Evolutionary conservation across 441 rosid species (phyloP).

Genomic region (Raphanus hybrid): DNA sequence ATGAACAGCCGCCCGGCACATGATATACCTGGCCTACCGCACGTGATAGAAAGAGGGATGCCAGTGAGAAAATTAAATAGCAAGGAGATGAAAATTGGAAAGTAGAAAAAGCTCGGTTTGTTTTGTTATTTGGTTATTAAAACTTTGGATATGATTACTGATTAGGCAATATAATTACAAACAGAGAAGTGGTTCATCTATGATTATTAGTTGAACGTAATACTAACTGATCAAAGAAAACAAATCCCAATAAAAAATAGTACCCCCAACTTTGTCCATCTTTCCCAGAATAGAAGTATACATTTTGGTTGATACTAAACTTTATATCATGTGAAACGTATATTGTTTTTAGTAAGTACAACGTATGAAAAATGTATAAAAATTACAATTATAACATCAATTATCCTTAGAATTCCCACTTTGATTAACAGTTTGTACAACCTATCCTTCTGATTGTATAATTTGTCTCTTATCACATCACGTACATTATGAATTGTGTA

Average conservation of each 20-base stretch:
- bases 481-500: slow-evolving; percentile 27
- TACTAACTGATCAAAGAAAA: background rate
- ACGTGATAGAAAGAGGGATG: slow-evolving; percentile 22
- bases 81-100: background rate
- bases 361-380: background rate
- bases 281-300: no score
- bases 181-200: background rate
- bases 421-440: background rate
- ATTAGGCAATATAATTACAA: background rate
- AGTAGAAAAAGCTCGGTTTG: background rate
- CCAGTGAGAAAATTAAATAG: background rate
- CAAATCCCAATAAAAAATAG: background rate
- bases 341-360: background rate
- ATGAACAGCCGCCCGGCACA: slow-evolving; percentile 27
- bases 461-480: slow-evolving; percentile 24
- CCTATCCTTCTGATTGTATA: background rate
- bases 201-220: background rate
- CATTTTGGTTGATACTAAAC: background rate
- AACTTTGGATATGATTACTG: background rate
- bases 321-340: no score
- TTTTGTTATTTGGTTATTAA: background rate
- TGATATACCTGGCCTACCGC: slow-evolving; percentile 28
- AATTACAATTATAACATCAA: background rate
- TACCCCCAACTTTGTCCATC: background rate
- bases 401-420: background rate